Base-by-base conservation (phyloP, 2,329 filamentous ascomycete genomes). In the Xylariales sp. region DNA sequence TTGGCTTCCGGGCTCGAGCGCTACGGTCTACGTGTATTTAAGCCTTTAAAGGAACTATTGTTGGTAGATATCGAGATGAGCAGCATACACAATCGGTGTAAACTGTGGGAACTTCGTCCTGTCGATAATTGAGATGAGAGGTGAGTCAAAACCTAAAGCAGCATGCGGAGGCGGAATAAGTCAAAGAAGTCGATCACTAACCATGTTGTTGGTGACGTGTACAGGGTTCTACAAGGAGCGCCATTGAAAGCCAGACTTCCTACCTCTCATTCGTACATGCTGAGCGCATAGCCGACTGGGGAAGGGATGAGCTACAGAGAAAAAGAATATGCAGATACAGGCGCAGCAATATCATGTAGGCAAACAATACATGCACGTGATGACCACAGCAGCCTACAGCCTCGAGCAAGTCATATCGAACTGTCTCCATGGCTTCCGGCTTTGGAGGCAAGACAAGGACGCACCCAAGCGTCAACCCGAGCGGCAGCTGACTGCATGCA, bases 401-500 rank as follows among this genome's bases (percentile, higher is more conserved):
- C 48, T 58, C 62, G 28, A 39, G 28, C 8, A 9, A 32, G 36
- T 9, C 48, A 53, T 12, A 18, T 28, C 45, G n/a, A 43, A 23
- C 49, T 32, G 5, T 30, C 7, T 50, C 49, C 52, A 54, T 28
- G 48, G 28, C 41, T 59, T n/a, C 49, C 30, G 23, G 6, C 30
- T n/a, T 32, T 16, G 45, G 32, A 28, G 50, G 30, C 12, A 14
- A 30, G 41, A 45, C 41, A 49, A 30, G 50, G 32, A 54, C 41
- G 41, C 23, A 41, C 23, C 55, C 55, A 49, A 53, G 18, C 49
- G 41, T 16, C 46, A 39, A 34, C 55, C 50, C 60, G 45, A 61
- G 50, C 39, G 36, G 28, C 54, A 67, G 60, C 61, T 56, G 43
- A 56, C 65, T 56, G 63, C 65, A 64, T 67, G 62, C 54, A 64